Base-by-base conservation (phyloP, 371 early-diverging fungal genomes). In the Apophysomyces ossiformis region DNA sequence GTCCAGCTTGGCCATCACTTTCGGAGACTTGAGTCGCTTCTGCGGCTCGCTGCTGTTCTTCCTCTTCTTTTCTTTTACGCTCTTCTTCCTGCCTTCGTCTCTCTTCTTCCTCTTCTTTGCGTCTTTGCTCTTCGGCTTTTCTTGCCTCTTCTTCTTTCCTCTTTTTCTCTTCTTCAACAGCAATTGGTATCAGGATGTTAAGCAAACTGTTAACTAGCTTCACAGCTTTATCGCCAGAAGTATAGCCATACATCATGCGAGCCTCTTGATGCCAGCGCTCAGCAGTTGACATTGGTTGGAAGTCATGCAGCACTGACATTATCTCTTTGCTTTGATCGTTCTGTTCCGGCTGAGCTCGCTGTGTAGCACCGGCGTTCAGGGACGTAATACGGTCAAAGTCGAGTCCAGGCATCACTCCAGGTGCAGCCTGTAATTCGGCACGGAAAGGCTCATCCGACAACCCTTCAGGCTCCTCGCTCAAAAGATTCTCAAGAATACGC, bases 261-360 rank as follows among this genome's bases (percentile, higher is more conserved):
- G 89, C 90, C 74, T 96, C 96, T 72, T 96, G 93, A 21, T 85
- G 81, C 96, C 96, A 96, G 1, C 98, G 88, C 68, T 95, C 94
- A 15, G 81, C 65, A 1, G 94, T 91, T 4, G 88, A 79, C 84
- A 89, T 78, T 5, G 93, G 93, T 54, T 82, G 85, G 75, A 90
- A 92, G 37, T 89, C 87, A 57, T 91, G 88, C 8, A 90, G 79
- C 4, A 87, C 76, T 4, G 85, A 65, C 45, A 88, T 73, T 37
- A 85, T 75, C 38, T 86, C 85, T 37, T 74, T 69, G 2, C 63
- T 65, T 26, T 76, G 76, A 43, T 73, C 66, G 16, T 63, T 59
- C 13, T 65, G 37, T 36, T 69, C 21, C 7, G 46, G 21, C 44
- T 45, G 45, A 54, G 60, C 41, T 36, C 32, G 13, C 35, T 54